Base-by-base conservation (phyloP, 768 basidiomycete genomes). In the Suillus spraguei region DNA sequence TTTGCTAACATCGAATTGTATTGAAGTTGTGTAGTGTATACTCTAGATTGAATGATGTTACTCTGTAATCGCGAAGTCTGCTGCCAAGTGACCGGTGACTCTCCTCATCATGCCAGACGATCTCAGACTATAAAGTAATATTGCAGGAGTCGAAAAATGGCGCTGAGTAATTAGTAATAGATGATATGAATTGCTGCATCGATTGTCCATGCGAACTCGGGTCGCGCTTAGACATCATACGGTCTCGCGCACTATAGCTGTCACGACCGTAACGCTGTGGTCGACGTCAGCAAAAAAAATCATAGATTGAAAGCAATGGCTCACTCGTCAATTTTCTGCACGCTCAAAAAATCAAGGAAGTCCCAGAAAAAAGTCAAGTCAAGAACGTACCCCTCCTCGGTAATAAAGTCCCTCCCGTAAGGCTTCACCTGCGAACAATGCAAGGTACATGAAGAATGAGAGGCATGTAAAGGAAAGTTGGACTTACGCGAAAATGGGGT, bases 241-340 rank as follows among this genome's bases (percentile, higher is more conserved):
- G 5, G 83, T 85, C 72, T 93, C 91, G 35, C 84, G 83, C 59
- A 91, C 87, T 41, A 92, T 78, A 17, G 83, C 85, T 46, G 90
- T 85, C 35, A 91, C 75, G 20, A 91, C 86, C 0, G 90, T 91
- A 14, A 91, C 89, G 68, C 91, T 92, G 62, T 6, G 53, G 63
- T 22, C 32, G 62, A 39, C 72, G 46, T 71, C 39, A 76, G 62
- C 58, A 47, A 32, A 41, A 22, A 24, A 32, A 9, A 24, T 49
- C 59, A 17, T 10, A 62, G 14, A 32, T 50, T 59, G 35, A n/a
- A 60, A 53, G 24, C 32, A 49, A n/a, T 33, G 11, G 77, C 90
- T 74, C 68, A 92, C 91, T 93, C 92, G 67, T 94, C 91, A 54
- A 87, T 72, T 86, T 94, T 93, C 91, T 93, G 60, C 38, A 60